A percentile compares a stretch with the other conserved stretches of the same genome.
phyloP scores from a whole-genome alignment of 2,329 filamentous ascomycete species.

The Dactylellina sp. region DNA sequence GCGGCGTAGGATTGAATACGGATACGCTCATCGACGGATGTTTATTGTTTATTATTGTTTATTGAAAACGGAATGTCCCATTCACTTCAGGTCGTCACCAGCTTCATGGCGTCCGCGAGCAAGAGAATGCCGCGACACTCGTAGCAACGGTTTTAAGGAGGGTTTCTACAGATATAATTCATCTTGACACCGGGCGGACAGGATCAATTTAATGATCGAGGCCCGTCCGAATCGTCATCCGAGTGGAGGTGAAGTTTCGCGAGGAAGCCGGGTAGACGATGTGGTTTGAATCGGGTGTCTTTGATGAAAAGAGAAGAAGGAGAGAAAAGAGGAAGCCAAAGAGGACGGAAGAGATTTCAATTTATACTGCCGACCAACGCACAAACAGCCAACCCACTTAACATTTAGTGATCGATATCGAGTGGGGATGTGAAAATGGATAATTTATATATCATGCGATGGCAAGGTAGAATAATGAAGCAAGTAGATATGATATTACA shows the following conservation, averaged over 20 bases:
- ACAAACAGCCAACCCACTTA: no score
- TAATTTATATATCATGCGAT: no score
- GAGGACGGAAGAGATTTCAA: constrained; percentile 58
- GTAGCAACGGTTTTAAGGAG: constrained; percentile 84
- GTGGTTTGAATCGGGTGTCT: constrained; percentile 80
- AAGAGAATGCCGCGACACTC: constrained; percentile 69
- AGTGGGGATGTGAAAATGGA: no score
- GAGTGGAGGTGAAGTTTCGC: constrained; percentile 65
- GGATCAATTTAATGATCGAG: constrained; percentile 1
- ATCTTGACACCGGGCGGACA: constrained; percentile 73
- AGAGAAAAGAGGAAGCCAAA: constrained; percentile 62
- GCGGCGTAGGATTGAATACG: not conserved
- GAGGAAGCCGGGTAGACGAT: constrained; percentile 62
- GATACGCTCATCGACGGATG: not conserved
- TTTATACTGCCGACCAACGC: constrained; percentile 24
- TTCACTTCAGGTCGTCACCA: constrained; percentile 74
- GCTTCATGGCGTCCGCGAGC: constrained; percentile 72
- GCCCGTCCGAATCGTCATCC: constrained; percentile 77
- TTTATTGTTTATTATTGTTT: not conserved
- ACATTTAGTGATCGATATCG: no score
- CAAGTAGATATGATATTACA: no score
- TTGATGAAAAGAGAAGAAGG: constrained; percentile 66
- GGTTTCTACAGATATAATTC: constrained; percentile 65
- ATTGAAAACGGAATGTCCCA: constrained; percentile 27
- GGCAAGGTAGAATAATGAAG: no score